Evolutionary conservation across 75 land plant genomes (phyloP).

Genomic region (Isoetes taiwanensis): DNA sequence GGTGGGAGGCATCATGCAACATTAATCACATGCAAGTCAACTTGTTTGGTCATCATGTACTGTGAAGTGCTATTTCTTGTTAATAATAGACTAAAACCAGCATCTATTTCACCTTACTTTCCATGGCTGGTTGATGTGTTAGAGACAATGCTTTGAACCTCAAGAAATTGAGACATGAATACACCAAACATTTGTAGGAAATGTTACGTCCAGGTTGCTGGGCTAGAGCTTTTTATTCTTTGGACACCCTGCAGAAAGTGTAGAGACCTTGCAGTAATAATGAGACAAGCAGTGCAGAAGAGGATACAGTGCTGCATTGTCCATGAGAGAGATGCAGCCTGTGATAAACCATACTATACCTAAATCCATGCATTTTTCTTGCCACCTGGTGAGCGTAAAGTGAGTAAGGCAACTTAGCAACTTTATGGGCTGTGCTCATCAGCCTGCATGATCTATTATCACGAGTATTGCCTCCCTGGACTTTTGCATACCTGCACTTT

Average conservation of each 20-base stretch:
- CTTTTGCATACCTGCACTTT: constrained; percentile 94
- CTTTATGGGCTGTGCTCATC: constrained; percentile 99
- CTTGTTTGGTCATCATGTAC: constrained; percentile 48
- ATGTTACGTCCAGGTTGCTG: constrained; percentile 95
- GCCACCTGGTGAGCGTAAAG: constrained; percentile 84
- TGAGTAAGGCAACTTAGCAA: constrained; percentile 95
- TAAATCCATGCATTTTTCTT: constrained; percentile 95
- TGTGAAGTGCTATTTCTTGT: constrained; percentile 56
- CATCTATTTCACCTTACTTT: constrained; percentile 79
- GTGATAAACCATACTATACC: constrained; percentile 73
- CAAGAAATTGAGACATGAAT: constrained; percentile 98
- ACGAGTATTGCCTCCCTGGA: constrained; percentile 89
- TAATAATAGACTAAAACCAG: constrained; percentile 75
- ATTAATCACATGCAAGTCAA: constrained; percentile 88
- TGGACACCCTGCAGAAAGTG: constrained; percentile 98
- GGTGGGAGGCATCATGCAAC: constrained; percentile 94
- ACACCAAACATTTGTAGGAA: constrained; percentile 84
- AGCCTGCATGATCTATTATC: constrained; percentile 94
- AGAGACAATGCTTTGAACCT: constrained; percentile 98
- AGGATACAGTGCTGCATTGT: constrained; percentile 99
- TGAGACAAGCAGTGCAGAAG: constrained; percentile 99
- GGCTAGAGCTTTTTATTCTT: constrained; percentile 79
- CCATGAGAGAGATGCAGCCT: constrained; percentile 99
- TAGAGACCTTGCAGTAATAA: constrained; percentile 93
- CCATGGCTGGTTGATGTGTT: constrained; percentile 99